A percentile compares a stretch with the other conserved stretches of the same genome.
Conservation (phyloP, 2,329 filamentous ascomycete species). For the Phialophora macrospora region DNA sequence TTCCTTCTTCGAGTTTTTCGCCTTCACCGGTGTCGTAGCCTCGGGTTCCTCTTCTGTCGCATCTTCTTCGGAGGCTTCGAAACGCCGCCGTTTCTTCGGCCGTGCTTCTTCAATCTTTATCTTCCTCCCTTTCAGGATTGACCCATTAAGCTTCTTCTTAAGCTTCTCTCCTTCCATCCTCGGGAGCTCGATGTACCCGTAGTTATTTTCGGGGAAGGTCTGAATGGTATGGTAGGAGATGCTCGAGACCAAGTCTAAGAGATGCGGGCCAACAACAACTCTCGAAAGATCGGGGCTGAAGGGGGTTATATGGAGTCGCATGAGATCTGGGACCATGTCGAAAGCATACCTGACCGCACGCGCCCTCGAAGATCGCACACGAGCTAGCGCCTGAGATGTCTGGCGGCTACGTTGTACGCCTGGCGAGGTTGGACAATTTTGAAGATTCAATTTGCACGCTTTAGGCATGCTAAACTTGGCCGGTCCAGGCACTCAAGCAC, state of each 20-base stretch:
- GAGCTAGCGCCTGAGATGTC: slow-evolving; percentile 2
- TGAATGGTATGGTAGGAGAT: slow-evolving; percentile 86
- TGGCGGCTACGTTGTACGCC: background rate
- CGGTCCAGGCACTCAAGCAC: slow-evolving; percentile 9
- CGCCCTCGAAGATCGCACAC: background rate
- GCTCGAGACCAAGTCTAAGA: slow-evolving; percentile 71
- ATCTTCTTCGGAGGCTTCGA: slow-evolving; percentile 43
- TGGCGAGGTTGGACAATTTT: slow-evolving; percentile 6
- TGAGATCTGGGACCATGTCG: slow-evolving; percentile 45
- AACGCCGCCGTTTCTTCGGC: slow-evolving; percentile 61
- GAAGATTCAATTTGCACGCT: background rate
- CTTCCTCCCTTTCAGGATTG: slow-evolving; percentile 81
- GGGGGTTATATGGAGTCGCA: slow-evolving; percentile 84
- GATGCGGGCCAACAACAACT: slow-evolving; percentile 70
- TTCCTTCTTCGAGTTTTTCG: slow-evolving; percentile 53
- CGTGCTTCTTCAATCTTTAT: slow-evolving; percentile 82
- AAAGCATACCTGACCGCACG: slow-evolving; percentile 20
- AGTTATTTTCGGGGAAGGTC: slow-evolving; percentile 87
- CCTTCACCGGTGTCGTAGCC: slow-evolving; percentile 35
- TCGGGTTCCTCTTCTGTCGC: slow-evolving; percentile 42
- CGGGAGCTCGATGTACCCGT: slow-evolving; percentile 88
- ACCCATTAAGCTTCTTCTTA: slow-evolving; percentile 87
- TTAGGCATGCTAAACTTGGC: slow-evolving; percentile 1
- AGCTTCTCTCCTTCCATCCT: slow-evolving; percentile 83
- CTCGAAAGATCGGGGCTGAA: slow-evolving; percentile 74